phyloP scores from a whole-genome alignment of 306 rosid genomes.

The Arachis stenosperma region DNA sequence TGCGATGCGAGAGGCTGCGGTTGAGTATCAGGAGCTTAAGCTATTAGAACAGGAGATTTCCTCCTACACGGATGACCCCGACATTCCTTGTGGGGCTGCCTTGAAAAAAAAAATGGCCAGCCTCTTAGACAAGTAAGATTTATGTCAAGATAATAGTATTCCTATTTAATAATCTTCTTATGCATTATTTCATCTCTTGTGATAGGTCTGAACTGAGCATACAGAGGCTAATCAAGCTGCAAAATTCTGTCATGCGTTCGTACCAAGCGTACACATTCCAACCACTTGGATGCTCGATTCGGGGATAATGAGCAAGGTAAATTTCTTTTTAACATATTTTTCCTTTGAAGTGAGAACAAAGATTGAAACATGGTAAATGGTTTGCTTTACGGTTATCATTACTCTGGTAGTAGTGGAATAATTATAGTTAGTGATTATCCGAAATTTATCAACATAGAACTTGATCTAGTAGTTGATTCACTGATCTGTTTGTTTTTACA shows the following conservation, averaged over 20 bases:
- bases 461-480: no score
- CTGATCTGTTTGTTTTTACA: no score
- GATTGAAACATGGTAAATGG: background rate
- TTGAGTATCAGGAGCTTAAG: slow-evolving; percentile 83
- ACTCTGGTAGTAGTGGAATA: background rate
- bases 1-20: slow-evolving; percentile 90
- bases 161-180: slow-evolving; percentile 17
- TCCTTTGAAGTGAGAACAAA: slow-evolving; percentile 17
- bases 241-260: slow-evolving; percentile 61
- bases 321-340: slow-evolving; percentile 11
- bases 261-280: slow-evolving; percentile 75
- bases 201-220: slow-evolving; percentile 81
- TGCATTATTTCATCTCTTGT: slow-evolving; percentile 34
- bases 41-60: slow-evolving; percentile 74
- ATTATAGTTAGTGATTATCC: background rate
- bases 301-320: slow-evolving; percentile 73
- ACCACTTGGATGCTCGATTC: slow-evolving; percentile 94
- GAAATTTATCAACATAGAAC: no score
- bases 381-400: slow-evolving; percentile 16
- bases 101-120: slow-evolving; percentile 85
- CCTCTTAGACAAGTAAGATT: slow-evolving; percentile 80
- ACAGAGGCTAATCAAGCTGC: slow-evolving; percentile 63
- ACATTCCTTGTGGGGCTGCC: slow-evolving; percentile 73
- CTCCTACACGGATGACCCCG: slow-evolving; percentile 68
- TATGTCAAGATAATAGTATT: slow-evolving; percentile 16